Conservation (phyloP, 2,329 filamentous ascomycete species). For the Nakataea oryzae region DNA sequence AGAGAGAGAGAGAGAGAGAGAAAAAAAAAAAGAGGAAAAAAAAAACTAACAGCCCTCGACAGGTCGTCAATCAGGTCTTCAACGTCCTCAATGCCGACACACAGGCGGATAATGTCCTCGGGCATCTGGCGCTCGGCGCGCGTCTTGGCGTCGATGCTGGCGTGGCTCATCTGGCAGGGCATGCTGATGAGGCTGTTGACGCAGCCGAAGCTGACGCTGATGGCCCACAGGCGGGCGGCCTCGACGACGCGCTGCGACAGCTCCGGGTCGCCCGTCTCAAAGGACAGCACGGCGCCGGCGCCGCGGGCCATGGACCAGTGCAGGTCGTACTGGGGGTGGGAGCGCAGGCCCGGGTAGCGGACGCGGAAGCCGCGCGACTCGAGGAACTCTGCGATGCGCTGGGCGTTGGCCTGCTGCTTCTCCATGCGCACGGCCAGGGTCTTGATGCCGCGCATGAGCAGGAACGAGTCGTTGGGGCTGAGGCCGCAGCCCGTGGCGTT, state of each 20-base stretch:
- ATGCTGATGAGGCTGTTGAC: conserved; percentile 98
- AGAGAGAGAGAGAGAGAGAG: neutral
- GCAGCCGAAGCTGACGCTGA: conserved; percentile 94
- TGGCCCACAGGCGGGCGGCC: conserved; percentile 82
- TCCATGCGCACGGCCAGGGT: conserved; percentile 97
- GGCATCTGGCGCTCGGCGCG: conserved; percentile 82
- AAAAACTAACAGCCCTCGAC: conserved; percentile 67
- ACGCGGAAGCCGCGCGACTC: conserved; percentile 88
- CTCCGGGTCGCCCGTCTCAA: conserved; percentile 81
- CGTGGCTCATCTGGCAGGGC: conserved; percentile 99
- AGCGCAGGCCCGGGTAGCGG: conserved; percentile 86
- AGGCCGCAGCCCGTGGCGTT: conserved; percentile 92
- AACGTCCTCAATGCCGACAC: conserved; percentile 90
- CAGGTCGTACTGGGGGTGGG: conserved; percentile 90
- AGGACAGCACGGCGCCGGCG: conserved; percentile 86
- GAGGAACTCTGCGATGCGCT: conserved; percentile 84
- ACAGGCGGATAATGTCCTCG: conserved; percentile 91
- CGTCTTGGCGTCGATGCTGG: conserved; percentile 94
- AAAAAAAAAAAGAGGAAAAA: neutral
- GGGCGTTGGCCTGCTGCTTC: conserved; percentile 89
- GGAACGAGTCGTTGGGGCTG: conserved; percentile 89
- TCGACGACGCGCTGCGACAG: conserved; percentile 91
- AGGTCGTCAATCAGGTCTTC: conserved; percentile 91
- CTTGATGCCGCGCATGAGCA: conserved; percentile 91
- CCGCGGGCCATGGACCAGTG: conserved; percentile 94